Base-by-base conservation (phyloP, 768 basidiomycete genomes). In the Lenzites betulinus region DNA sequence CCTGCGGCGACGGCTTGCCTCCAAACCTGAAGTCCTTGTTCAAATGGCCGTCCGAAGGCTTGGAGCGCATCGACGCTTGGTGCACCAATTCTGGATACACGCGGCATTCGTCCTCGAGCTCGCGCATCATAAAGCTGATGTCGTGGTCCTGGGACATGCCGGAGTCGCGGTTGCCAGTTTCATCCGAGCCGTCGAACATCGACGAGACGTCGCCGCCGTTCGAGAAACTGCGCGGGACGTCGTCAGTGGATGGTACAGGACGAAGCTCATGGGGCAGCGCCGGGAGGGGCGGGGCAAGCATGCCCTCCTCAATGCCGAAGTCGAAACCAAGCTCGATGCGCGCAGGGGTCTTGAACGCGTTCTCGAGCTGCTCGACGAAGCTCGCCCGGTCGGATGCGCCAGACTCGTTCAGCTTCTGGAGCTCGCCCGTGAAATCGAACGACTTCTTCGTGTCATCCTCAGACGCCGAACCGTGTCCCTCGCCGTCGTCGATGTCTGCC, bases 361-460 rank as follows among this genome's bases (percentile, higher is more conserved):
- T 86, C 75, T 92, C 91, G 23, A 92, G 75, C 72, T 93, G 75
- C 71, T 92, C 89, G 3, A 93, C 87, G 67, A 93, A 93, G 72
- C 90, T 92, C 13, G 72, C 77, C 11, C 89, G 76, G 67, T 90
- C 85, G 1, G 85, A 86, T 1, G 67, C 89, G 35, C 88, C 87
- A 7, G 84, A 86, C 65, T 89, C 86, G 54, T 88, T 86, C 50
- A 93, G 77, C 66, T 77, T 85, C 71, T 81, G 75, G 53, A 93
- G 72, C 70, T 92, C 92, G 39, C 87, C 89, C 0, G 92, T 93
- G 68, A 93, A 93, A 67, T 93, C 91, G 61, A 93, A 93, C 1
- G 86, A 89, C 66, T 82, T 88, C 75, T 87, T 90, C 0, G 90
- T 92, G 63, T 88, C 83, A 53, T 83, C 83, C 54, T 86, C 85